phyloP scores from a whole-genome alignment of 1,139 yeast species.

The Spencermartinsiella ligniputridi region DNA sequence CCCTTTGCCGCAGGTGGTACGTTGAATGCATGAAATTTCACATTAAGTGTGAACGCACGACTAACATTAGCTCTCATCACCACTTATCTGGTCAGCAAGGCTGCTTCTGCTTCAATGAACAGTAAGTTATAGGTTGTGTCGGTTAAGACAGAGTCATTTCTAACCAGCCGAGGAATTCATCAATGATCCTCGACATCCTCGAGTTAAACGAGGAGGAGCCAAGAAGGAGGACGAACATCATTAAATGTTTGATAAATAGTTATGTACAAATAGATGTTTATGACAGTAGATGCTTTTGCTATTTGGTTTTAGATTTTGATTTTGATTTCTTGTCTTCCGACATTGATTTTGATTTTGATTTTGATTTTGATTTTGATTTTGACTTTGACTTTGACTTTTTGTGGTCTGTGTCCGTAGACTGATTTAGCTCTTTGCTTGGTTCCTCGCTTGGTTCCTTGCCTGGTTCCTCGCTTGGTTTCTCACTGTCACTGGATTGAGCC shows the following conservation, averaged over 20 bases:
- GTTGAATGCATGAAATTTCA: conserved; percentile 18
- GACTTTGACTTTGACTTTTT: neutral
- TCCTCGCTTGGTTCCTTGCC: too few relatives aligned
- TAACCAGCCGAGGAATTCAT: conserved; percentile 53
- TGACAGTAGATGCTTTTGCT: too few relatives aligned
- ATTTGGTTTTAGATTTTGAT: too few relatives aligned
- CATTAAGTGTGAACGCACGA: neutral
- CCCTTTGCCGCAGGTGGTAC: conserved; percentile 61
- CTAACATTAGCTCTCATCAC: conserved; percentile 42
- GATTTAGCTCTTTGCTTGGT: too few relatives aligned
- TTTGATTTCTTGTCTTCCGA: too few relatives aligned
- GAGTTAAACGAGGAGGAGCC: conserved; percentile 55
- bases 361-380: conserved; percentile 1
- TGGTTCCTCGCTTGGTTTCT: too few relatives aligned
- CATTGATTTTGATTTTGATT: too few relatives aligned
- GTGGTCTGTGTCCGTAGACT: too few relatives aligned
- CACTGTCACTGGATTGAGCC: neutral
- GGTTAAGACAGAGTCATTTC: too few relatives aligned
- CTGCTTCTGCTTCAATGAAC: conserved; percentile 51
- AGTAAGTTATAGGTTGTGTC: conserved; percentile 31
- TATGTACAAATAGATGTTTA: too few relatives aligned
- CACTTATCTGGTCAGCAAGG: conserved; percentile 53
- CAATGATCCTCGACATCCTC: conserved; percentile 78
- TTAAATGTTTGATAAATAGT: conserved; percentile 1
- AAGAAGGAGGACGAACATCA: conserved; percentile 40